Base-by-base conservation (phyloP, 129 eudicot species). In the Arctium minus region DNA sequence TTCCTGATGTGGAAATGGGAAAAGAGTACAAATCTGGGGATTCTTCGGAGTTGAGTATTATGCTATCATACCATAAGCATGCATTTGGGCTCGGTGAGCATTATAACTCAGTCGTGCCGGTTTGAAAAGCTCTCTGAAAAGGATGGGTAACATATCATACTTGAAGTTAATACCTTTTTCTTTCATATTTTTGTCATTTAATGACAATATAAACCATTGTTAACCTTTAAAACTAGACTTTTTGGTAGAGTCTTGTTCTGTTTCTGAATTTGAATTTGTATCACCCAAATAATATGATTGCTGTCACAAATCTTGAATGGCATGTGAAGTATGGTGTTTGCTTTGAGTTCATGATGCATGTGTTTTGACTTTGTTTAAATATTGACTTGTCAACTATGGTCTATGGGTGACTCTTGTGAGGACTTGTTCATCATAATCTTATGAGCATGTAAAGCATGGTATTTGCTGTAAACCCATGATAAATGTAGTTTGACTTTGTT, bases 1-100 rank as follows among this genome's bases (percentile, higher is more conserved):
- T 93, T 79, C 99, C 99, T 44, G 96, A 96, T 81, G 99, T 96
- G 38, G 99, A 93, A 88, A 93, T 96, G 99, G 99, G 99, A n/a
- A 96, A 93, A 86, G 98, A 96, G 85, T 96, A 91, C 80, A 93
- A 90, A 84, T 77, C 94, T 29, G 89, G 84, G 8, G 78, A 83
- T 30, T 75, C 86, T n/a, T 70, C 86, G 5, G 82, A 36, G 38
- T 86, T 92, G 1, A 89, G 94, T 85, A 89, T 96, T 78, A 90
- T 88, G 94, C 74, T 96, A 29, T 96, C 99, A 0, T 96, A 93
- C 87, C 99, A 96, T 80, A 87, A 81, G 88, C 99, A 96, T 84
- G 97, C 99, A 5, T 96, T 93, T 88, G 99, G 99, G 79, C 98
- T 96, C 6, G 99, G 99, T 46, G 98, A 96, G 94, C 99, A 96